Conservation (phyloP, 176 grass and related monocot genomes). For the Hyparrhenia diplandra region DNA sequence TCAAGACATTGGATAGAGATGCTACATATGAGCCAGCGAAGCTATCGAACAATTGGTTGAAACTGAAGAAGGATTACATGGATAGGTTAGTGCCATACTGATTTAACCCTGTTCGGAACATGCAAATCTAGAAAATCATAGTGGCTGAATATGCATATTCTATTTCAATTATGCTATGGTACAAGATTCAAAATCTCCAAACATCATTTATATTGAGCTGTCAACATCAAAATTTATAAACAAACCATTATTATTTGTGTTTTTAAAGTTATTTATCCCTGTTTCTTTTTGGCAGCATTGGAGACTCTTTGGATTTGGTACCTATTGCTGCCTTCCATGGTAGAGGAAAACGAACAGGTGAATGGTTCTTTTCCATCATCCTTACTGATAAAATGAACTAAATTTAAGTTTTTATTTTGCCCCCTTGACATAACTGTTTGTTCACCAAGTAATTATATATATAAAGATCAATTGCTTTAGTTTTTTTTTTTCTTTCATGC, state of each 20-base stretch:
- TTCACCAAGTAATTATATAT: no score
- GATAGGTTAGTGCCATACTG: conserved; percentile 66
- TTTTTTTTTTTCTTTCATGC: conserved; percentile 1
- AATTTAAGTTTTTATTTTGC: not conserved
- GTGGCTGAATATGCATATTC: not conserved
- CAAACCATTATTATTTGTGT: not conserved
- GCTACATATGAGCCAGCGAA: conserved; percentile 96
- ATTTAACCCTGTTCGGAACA: not conserved
- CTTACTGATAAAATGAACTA: conserved; percentile 15
- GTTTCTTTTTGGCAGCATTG: conserved; percentile 57
- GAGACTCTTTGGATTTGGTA: conserved; percentile 90
- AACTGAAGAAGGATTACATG: conserved; percentile 99
- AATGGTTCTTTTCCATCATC: conserved; percentile 17
- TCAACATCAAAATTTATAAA: not conserved
- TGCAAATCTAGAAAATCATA: conserved; percentile 1
- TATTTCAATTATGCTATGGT: not conserved
- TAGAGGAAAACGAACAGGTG: conserved; percentile 89
- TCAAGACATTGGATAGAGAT: conserved; percentile 97
- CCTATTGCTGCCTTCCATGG: conserved; percentile 92
- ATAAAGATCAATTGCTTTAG: not conserved
- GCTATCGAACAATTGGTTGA: conserved; percentile 99
- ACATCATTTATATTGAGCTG: not conserved
- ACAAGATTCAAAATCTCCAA: not conserved
- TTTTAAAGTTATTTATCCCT: not conserved
- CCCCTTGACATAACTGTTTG: not conserved